Evolutionary conservation across 345 rosid genomes (phyloP).

Genomic region (Melaleuca alternifolia): DNA sequence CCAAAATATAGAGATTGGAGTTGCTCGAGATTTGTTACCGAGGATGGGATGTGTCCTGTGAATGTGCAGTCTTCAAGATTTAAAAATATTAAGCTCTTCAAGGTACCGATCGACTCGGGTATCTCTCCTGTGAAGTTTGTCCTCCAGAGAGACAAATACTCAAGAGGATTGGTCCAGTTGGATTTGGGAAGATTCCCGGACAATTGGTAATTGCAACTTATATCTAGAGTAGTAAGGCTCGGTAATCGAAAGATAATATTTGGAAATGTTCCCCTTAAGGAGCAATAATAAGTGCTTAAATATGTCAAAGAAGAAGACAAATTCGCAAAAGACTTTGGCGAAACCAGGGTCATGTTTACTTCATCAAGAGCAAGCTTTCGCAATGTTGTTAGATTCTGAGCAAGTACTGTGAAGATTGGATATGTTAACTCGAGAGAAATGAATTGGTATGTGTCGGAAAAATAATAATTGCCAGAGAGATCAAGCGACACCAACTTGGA

Average conservation of each 20-base stretch:
- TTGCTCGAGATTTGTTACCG: too few relatives aligned
- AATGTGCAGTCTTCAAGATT: not conserved
- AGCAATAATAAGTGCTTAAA: not conserved
- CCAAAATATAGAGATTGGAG: too few relatives aligned
- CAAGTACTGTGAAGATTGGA: not conserved
- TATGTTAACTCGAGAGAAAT: not conserved
- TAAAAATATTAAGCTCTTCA: not conserved
- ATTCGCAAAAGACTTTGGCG: not conserved
- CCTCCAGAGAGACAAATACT: not conserved
- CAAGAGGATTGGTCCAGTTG: not conserved
- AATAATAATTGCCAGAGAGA: not conserved
- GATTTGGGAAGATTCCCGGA: not conserved
- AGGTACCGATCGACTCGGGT: not conserved
- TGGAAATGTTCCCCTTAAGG: not conserved
- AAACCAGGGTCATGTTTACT: not conserved
- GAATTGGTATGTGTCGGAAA: too few relatives aligned
- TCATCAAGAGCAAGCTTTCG: not conserved
- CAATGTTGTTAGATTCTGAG: not conserved
- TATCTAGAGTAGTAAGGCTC: too few relatives aligned
- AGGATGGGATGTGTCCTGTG: not conserved
- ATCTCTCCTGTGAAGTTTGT: not conserved
- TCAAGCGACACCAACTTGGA: not conserved
- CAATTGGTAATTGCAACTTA: too few relatives aligned
- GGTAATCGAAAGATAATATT: too few relatives aligned
- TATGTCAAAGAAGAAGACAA: not conserved